Base-by-base conservation (phyloP, 176 grass and related monocot species). In the Oryza brachyantha region DNA sequence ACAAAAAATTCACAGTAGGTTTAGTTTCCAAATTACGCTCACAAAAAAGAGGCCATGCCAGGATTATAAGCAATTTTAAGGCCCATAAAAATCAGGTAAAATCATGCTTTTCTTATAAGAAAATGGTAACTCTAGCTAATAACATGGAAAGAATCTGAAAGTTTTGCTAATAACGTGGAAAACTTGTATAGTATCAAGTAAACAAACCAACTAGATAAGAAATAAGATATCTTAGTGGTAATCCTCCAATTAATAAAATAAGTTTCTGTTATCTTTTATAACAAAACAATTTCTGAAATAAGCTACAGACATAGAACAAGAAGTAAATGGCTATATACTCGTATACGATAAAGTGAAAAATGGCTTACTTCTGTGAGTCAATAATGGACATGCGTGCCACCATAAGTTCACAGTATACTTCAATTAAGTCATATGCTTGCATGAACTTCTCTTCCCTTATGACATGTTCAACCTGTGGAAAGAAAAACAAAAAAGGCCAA, bases 361-460 rank as follows among this genome's bases (percentile, higher is more conserved):
- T 67, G 35, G 13, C 78, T 75, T 99, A 95, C 96, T 99, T 95
- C 67, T 99, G 96, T 73, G 92, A 93, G 41, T 95, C 90, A 17
- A 99, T 99, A 70, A 99, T 99, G 55, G 92, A 77, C 54, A 99
- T 75, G 4, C 96, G 96, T 42, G 96, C 90, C 26, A 93, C 81
- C 63, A 99, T 95, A 74, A 99, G 81, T 91, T 99, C 90, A 72
- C 96, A 95, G 46, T 99, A 99, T 62, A 99, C 84, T 64, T 94
- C 88, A 78, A 99, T 86, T 14, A 99, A 65, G 57, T 99, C 96
- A 73, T 99, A 95, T 81, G 96, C 92, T 77, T 88, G 79, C 85
- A 88, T 92, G 68, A 87, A 88, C 74, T 97, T 97, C 77, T 97
- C 91, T 66, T 97, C 95, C 75, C 92, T 92, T 77, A 97, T 97